Conservation (phyloP, 257 asterid genomes). For the Solanum pinnatisectum region DNA sequence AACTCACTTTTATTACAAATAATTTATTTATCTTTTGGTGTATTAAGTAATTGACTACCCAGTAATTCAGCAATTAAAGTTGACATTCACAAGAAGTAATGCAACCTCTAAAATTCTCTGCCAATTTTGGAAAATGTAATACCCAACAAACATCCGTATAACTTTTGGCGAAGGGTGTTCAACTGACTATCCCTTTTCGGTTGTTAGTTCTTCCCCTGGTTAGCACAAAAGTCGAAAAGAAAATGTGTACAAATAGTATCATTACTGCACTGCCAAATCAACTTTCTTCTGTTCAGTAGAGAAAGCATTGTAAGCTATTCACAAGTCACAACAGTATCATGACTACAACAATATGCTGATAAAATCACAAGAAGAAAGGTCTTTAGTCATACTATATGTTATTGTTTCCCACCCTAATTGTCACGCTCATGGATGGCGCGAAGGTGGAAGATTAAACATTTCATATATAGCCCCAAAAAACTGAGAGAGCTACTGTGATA, state of each 20-base stretch:
- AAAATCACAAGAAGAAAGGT: neutral
- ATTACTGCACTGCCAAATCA: neutral
- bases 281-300: neutral
- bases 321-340: no score
- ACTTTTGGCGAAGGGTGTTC: neutral
- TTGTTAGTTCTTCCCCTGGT: neutral
- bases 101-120: no score
- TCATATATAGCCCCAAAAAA: neutral
- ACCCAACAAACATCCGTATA: neutral
- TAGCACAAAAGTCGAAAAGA: neutral
- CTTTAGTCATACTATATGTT: neutral
- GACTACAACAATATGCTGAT: neutral
- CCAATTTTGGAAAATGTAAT: no score
- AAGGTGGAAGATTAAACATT: neutral
- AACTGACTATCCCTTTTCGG: neutral
- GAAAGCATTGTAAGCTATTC: neutral
- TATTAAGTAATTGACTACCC: no score
- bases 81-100: no score
- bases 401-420: neutral
- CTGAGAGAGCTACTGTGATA: neutral
- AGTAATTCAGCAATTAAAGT: no score
- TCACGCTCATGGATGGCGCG: neutral
- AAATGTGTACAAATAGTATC: neutral
- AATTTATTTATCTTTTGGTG: no score
- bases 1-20: no score